Evolutionary conservation across 805 yeast genomes (phyloP), one percentile per base, ranked within the genome.

Genomic region (Saccharomycopsis guyanensis): DNA sequence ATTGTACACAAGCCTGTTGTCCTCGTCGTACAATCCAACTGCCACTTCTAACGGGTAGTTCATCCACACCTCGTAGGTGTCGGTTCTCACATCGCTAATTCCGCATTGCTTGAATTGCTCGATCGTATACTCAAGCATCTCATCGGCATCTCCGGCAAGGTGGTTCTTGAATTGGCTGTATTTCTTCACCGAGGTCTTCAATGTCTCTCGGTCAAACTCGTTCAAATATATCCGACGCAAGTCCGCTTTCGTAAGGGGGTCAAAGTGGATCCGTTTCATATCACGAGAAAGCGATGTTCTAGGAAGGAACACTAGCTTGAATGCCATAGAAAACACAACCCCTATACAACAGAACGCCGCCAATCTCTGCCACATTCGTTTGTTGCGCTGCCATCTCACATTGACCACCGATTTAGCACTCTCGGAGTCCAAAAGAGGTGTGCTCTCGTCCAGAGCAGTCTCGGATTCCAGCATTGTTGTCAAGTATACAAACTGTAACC

Each of bases 211-310:
- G 31, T 62, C 59, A 37, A 76, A 56, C 2, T 66, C 55, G 19
- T 64, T 65, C 42, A 85, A 58, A 53, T 72, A 80, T 16, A 76
- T 61, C 29, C 96, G 68, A 54, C 83, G 79, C 25, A 83, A 71
- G 52, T 88, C 96, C 7, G 78, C 72, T 46, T 71, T 72, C 2
- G 95, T 80, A 41, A 86, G 59, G 44, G 68, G 72, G 31, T 78
- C 71, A 27, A 81, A 79, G 62, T 86, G 86, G 53, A 86, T 61
- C 42, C 96, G 66, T 55, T 91, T 72, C 56, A 84, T 76, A 61
- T 89, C 96, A 53, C 95, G 67, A 42, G 83, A 77, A 16, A 86
- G 66, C 2, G 95, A 85, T 1, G 97, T 86, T 47, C 96, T 63
- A 1, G 96, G 96, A 13, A 87, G 67, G 59, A 88, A 88, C 0